These are phyloP conservation scores for Epichloe coenophiala DNA, from an alignment of 2,329 filamentous ascomycete species.

Conservation along the genomic window DNA sequence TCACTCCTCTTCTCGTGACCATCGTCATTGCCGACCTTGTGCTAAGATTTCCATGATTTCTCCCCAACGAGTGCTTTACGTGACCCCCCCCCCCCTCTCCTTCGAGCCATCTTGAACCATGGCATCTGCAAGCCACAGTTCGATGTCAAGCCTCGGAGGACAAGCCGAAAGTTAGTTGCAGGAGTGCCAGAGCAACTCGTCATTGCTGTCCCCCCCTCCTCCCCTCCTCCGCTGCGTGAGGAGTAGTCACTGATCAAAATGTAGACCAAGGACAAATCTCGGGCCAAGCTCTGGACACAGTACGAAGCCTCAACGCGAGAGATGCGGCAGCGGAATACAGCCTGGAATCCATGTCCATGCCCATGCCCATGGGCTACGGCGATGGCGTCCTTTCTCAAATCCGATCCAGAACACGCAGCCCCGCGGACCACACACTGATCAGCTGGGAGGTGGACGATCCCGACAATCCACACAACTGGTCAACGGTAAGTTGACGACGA, in stretches of 20 bases:
- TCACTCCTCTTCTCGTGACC: not conserved
- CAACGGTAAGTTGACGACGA: conserved; percentile 16
- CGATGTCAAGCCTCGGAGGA: not conserved
- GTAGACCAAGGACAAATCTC: conserved; percentile 14
- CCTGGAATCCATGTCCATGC: conserved; percentile 24
- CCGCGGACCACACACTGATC: conserved; percentile 23
- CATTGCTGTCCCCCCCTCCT: too few species aligned
- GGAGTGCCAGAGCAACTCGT: too few species aligned
- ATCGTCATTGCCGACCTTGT: not conserved
- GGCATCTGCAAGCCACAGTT: not conserved
- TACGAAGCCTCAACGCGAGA: conserved; percentile 19
- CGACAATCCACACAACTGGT: conserved; percentile 42
- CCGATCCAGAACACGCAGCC: conserved; percentile 20
- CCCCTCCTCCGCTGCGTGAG: not conserved
- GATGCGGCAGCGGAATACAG: conserved; percentile 28
- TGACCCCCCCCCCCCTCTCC: not conserved
- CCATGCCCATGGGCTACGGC: conserved; percentile 13
- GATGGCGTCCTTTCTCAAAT: conserved; percentile 21
- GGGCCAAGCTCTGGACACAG: conserved; percentile 12
- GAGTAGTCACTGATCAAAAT: not conserved
- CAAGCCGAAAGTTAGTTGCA: not conserved
- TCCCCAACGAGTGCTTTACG: not conserved
- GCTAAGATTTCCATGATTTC: not conserved
- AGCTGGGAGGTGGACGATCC: conserved; percentile 34
- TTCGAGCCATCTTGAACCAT: not conserved